Percentiles rank a stretch among this genome's conserved stretches.
These are phyloP conservation scores for Ogataea glucozyma DNA, from an alignment of 805 yeast genomes.

Conservation along the genomic window DNA sequence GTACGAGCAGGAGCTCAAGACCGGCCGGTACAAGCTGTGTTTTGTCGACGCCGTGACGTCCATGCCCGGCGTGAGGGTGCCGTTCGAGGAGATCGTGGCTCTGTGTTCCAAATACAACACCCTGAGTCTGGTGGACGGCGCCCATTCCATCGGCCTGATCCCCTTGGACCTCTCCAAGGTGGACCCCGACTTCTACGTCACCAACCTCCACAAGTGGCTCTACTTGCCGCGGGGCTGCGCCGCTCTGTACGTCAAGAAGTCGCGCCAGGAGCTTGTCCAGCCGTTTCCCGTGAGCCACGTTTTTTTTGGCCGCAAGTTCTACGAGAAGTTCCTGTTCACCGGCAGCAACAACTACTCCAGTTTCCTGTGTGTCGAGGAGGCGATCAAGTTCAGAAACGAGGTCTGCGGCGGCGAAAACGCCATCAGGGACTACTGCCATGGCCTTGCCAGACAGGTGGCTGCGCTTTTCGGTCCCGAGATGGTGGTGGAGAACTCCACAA, in stretches of 20 bases:
- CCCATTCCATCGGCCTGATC: slow-evolving; percentile 63
- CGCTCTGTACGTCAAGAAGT: slow-evolving; percentile 54
- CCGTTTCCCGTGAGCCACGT: slow-evolving; percentile 59
- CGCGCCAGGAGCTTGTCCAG: slow-evolving; percentile 51
- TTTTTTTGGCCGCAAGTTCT: slow-evolving; percentile 41
- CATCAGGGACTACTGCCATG: slow-evolving; percentile 48
- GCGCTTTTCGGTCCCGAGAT: slow-evolving; percentile 40
- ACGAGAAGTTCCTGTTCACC: slow-evolving; percentile 48
- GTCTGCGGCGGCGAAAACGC: slow-evolving; percentile 61
- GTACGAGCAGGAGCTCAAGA: slow-evolving; percentile 35
- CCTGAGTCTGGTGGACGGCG: slow-evolving; percentile 67
- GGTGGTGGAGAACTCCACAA: slow-evolving; percentile 39
- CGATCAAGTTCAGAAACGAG: slow-evolving; percentile 52
- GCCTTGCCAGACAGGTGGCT: slow-evolving; percentile 47
- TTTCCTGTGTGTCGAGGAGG: slow-evolving; percentile 44
- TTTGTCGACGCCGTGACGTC: slow-evolving; percentile 61
- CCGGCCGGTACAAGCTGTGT: slow-evolving; percentile 39
- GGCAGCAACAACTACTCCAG: slow-evolving; percentile 54
- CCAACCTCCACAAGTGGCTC: slow-evolving; percentile 74
- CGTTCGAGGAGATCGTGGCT: slow-evolving; percentile 49
- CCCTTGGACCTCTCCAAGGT: slow-evolving; percentile 43
- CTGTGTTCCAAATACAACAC: slow-evolving; percentile 49
- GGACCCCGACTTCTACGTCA: slow-evolving; percentile 59
- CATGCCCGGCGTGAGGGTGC: slow-evolving; percentile 62
- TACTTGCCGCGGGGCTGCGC: slow-evolving; percentile 60